phyloP scores from a whole-genome alignment of 2,329 filamentous ascomycete species.

The Coniochaeta pulveracea region DNA sequence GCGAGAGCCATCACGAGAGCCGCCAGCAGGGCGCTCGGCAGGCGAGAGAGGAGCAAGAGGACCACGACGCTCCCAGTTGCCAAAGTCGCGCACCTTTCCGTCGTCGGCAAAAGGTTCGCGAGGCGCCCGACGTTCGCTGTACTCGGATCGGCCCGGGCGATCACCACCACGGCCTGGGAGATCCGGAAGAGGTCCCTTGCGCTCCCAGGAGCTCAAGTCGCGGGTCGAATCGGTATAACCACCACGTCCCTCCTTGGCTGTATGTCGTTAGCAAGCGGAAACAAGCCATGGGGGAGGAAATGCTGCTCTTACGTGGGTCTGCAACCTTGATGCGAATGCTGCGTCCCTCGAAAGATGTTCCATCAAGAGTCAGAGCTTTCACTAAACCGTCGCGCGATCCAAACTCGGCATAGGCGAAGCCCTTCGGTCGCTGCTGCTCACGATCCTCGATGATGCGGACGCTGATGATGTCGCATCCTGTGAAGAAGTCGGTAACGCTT shows the following conservation, averaged over 20 bases:
- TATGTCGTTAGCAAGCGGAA: conserved; percentile 23
- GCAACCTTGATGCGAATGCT: conserved; percentile 90
- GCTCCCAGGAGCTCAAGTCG: conserved; percentile 83
- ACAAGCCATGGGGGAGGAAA: too few species aligned
- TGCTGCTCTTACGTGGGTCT: conserved; percentile 75
- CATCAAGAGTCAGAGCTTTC: conserved; percentile 76
- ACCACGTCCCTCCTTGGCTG: conserved; percentile 70
- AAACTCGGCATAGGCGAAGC: conserved; percentile 97
- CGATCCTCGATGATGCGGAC: conserved; percentile 97
- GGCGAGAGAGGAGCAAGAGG: conserved; percentile 65
- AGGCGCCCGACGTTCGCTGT: conserved; percentile 55
- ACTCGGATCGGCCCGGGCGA: conserved; percentile 32
- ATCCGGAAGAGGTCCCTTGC: conserved; percentile 61
- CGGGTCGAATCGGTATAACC: conserved; percentile 53
- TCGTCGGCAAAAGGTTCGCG: conserved; percentile 62
- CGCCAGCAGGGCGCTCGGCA: conserved; percentile 30
- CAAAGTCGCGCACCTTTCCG: conserved; percentile 68
- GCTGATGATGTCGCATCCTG: conserved; percentile 72
- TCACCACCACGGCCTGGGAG: conserved; percentile 28
- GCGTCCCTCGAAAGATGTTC: conserved; percentile 73
- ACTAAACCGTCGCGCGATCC: conserved; percentile 78
- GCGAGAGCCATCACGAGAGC: conserved; percentile 43
- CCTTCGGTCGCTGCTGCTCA: conserved; percentile 86
- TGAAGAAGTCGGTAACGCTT: conserved; percentile 78
- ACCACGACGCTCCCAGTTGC: conserved; percentile 91